Conservation (phyloP, 2,329 filamentous ascomycete genomes). For the Aspergillus felis region DNA sequence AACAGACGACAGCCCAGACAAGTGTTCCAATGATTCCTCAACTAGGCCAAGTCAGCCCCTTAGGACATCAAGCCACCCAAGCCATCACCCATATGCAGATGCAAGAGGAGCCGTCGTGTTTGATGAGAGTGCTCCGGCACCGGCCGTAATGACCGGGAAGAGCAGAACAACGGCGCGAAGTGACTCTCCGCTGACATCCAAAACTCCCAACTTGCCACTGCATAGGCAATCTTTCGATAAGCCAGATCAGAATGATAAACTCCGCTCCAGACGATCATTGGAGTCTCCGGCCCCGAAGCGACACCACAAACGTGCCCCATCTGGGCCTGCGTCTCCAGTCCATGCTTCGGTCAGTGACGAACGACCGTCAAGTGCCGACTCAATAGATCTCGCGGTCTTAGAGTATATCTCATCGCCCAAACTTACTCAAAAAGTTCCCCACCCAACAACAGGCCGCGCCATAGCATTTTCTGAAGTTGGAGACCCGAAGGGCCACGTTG, state of each 20-base stretch:
- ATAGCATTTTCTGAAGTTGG: slow-evolving; percentile 98
- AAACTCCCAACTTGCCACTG: slow-evolving; percentile 23
- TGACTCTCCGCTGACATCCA: slow-evolving; percentile 25
- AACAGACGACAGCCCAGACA: slow-evolving; percentile 32
- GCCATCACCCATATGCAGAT: slow-evolving; percentile 4
- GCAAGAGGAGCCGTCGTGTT: slow-evolving; percentile 4
- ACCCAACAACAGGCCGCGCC: slow-evolving; percentile 78
- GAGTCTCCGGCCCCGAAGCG: slow-evolving; percentile 25
- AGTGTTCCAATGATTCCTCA: slow-evolving; percentile 12
- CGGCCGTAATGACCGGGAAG: slow-evolving; percentile 62
- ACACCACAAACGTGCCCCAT: slow-evolving; percentile 37
- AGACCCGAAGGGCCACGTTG: slow-evolving; percentile 82
- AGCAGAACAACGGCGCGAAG: slow-evolving; percentile 29
- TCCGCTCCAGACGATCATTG: slow-evolving; percentile 24
- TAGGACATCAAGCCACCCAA: slow-evolving; percentile 13
- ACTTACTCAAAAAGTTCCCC: slow-evolving; percentile 79
- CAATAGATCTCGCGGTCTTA: slow-evolving; percentile 82
- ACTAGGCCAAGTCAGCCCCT: slow-evolving; percentile 12
- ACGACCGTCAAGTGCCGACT: slow-evolving; percentile 74
- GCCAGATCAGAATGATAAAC: slow-evolving; percentile 24
- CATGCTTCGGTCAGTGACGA: slow-evolving; percentile 58
- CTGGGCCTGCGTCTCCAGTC: slow-evolving; percentile 35
- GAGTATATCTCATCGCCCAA: slow-evolving; percentile 78
- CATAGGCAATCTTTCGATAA: slow-evolving; percentile 28
- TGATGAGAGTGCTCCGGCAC: slow-evolving; percentile 66